Evolutionary conservation across 2,329 filamentous ascomycete species (phyloP), one percentile per base, ranked within the genome.

Genomic region (Pleurostoma richardsiae): DNA sequence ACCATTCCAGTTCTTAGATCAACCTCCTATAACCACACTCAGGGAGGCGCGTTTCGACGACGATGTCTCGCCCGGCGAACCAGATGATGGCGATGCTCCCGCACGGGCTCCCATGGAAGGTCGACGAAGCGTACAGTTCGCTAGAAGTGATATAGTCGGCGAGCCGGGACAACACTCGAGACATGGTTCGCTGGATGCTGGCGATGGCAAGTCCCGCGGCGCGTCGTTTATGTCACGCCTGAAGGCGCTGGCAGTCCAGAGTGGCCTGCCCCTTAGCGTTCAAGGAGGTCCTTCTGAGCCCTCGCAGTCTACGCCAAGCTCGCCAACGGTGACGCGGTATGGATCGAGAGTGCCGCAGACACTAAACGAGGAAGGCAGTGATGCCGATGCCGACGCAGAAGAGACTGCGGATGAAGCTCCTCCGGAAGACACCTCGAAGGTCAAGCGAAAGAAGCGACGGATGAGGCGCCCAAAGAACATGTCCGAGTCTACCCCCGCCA

Each of bases 391-490:
- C 1, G 89, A 94, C 62, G 88, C 85, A 2, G 91, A 95, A 61
- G 89, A 94, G 61, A 95, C 90, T 40, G 88, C 84, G 0, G 89
- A 90, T 44, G 91, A 96, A 60, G 77, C 76, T n/a, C 69, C 69
- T 19, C 58, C 66, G n/a, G 61, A 68, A 10, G 70, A 72, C 44
- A 58, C 66, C 29, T 56, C 65, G 2, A 79, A 77, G 51, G 73
- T 72, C 30, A 87, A 79, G 65, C 83, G 77, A 64, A 84, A 83
- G 64, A 79, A 81, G 53, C 83, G 75, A 55, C 76, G 78, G 50
- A 72, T 82, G 54, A 79, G 72, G 36, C 74, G 74, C 61, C 65
- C 72, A 30, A 73, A 77, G 65, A 57, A 74, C 59, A 66, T 82
- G 61, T 50, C 74, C 64, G 50, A 81, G 49, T 86, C 87, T 5